Base-by-base conservation (phyloP, 495 filamentous ascomycete genomes). In the Aspergillus indologenus region DNA sequence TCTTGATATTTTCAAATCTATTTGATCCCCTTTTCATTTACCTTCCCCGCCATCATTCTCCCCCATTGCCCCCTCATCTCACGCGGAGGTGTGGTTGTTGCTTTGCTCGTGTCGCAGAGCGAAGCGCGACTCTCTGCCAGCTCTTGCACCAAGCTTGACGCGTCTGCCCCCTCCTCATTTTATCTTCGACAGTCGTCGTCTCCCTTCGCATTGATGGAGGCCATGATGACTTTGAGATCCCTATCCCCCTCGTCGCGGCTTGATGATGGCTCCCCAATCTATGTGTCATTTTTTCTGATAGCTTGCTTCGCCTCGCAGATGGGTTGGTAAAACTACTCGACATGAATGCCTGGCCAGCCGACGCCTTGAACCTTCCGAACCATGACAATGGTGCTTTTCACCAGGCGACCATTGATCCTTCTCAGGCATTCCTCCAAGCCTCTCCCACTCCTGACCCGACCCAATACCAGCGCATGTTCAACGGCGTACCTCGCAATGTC, bases 271-370 rank as follows among this genome's bases (percentile, higher is more conserved):
- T 29, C 45, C 22, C 14, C 50, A 50, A 46, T 45, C 24, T 62
- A 48, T 59, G 60, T 61, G 54, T 50, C 46, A 57, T 53, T 55
- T 47, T 65, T 56, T 65, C 64, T 70, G 62, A 67, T 61, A 56
- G 53, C 54, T 64, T 54, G 59, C 53, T 40, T 69, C 52, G 52
- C 46, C 45, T 57, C 61, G 63, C 76, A 84, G 82, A 84, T 85
- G 83, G 83, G 82, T 80, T 73, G 75, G 79, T 71, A 73, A 74
- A 73, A 69, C 66, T 69, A 70, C 74, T 71, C 74, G 84, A 84
- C 80, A 91, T 90, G 88, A 91, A 87, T 81, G 84, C 85, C 77
- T 90, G 88, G 88, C 86, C 88, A 78, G 87, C 87, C 79, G 87
- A 91, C 77, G 82, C 81, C 82, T 82, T 86, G 76, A 78, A 80